Conservation (phyloP, 345 rosid genomes). For the Rhodamnia argentea region DNA sequence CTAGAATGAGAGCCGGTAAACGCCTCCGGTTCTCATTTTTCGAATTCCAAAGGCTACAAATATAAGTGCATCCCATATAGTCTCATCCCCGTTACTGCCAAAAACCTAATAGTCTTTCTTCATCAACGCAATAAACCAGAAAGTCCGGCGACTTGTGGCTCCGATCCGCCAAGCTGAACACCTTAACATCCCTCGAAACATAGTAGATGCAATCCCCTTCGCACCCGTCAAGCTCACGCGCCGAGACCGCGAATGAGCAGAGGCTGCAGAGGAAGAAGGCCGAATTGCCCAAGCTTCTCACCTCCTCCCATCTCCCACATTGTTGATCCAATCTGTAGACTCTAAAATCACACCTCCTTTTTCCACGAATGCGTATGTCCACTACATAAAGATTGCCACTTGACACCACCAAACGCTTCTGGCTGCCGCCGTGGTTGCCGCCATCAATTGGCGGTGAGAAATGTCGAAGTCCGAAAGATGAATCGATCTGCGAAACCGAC, state of each 20-base stretch:
- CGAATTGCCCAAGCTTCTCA: too few relatives aligned
- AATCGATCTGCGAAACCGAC: background rate
- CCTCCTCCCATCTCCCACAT: conserved; percentile 9
- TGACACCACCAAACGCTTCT: background rate
- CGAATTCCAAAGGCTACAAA: too few relatives aligned
- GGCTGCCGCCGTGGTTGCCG: too few relatives aligned
- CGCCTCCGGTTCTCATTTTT: too few relatives aligned
- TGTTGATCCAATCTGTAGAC: background rate
- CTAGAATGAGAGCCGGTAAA: too few relatives aligned
- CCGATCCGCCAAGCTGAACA: background rate
- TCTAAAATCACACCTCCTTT: background rate
- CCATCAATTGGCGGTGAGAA: background rate
- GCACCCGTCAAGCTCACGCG: conserved; percentile 3
- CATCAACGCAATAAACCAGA: too few relatives aligned
- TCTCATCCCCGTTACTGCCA: too few relatives aligned
- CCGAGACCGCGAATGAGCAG: conserved; percentile 13
- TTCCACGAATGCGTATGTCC: background rate
- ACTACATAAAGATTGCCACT: background rate
- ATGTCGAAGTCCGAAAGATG: background rate
- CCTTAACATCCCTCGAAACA: background rate
- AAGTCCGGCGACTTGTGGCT: background rate
- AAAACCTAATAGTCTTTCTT: too few relatives aligned
- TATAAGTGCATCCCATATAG: background rate
- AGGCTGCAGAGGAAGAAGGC: conserved; percentile 10
- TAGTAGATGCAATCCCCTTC: background rate